Conservation (phyloP, 1,284 basidiomycete species). For the Trametes hirsuta region DNA sequence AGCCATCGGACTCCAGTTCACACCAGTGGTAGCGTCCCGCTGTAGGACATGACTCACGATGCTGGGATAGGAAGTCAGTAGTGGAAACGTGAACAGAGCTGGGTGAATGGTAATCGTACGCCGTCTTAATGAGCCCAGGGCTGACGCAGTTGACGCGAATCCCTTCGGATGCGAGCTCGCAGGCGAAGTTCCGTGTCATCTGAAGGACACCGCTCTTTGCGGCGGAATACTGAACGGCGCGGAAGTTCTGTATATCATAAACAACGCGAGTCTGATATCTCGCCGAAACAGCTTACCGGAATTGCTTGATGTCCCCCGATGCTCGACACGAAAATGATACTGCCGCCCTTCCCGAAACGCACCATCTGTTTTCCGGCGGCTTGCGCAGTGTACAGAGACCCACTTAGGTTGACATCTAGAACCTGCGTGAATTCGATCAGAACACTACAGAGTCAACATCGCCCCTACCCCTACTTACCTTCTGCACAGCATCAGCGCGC, state of each 20-base stretch:
- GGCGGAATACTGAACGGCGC: constrained; percentile 69
- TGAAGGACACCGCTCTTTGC: constrained; percentile 83
- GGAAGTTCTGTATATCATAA: neutral
- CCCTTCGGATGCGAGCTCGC: constrained; percentile 69
- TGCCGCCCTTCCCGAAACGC: constrained; percentile 68
- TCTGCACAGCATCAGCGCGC: constrained; percentile 70
- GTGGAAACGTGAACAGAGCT: too few species aligned
- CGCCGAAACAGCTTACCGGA: constrained; percentile 46
- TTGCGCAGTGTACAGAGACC: constrained; percentile 78
- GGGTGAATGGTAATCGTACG: too few species aligned
- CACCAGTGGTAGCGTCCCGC: too few species aligned
- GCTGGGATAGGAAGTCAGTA: too few species aligned
- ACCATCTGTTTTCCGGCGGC: constrained; percentile 79
- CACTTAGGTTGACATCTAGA: constrained; percentile 74
- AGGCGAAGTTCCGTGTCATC: constrained; percentile 82
- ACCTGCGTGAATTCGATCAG: constrained; percentile 45
- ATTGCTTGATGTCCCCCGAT: constrained; percentile 89
- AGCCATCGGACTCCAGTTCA: too few species aligned
- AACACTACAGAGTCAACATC: neutral
- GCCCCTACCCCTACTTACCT: constrained; percentile 35
- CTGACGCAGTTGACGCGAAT: constrained; percentile 79
- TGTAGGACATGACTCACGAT: too few species aligned
- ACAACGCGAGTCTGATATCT: too few species aligned
- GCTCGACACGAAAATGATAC: constrained; percentile 82
- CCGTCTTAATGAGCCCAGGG: constrained; percentile 45